Evolutionary conservation across 805 yeast genomes (phyloP), one percentile per base, ranked within the genome.

Genomic region (Metschnikowia borealis): DNA sequence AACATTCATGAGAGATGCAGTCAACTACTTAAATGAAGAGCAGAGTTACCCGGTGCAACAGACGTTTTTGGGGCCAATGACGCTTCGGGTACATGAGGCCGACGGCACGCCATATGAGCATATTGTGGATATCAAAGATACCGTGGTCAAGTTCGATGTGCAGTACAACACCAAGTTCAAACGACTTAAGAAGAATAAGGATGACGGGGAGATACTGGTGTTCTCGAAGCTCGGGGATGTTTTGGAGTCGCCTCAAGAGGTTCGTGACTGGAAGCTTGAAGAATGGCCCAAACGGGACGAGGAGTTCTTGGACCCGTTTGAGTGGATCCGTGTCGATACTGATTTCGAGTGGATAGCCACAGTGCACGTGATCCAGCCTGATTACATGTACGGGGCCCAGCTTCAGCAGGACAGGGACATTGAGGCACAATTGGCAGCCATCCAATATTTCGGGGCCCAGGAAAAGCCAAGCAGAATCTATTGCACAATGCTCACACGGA

Each of bases 51-150:
- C 71, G 6, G 65, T 72, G 0, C 83, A 76, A 39, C 65, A 69
- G n/a, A 78, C 84, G 2, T 89, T 91, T 62, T 79, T 88, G 0
- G 99, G 99, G 0, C 97, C 98, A 0, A 89, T 94, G 87, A 94
- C 99, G 0, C 88, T 94, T 35, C 75, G 99, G 61, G 91, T 94
- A 35, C 99, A 94, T 64, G 99, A 94, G 62, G 95, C 97, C 0
- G 98, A 94, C 66, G 99, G 99, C 7, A 89, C 98, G 0, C 99
- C 99, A 0, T 94, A 94, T 63, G 99, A 94, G 62, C 99, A 94
- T 65, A 92, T 94, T 44, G 96, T 94, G 20, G 95, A 89, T 56
- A 72, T 94, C 47, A 88, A 89, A 59, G 97, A 92, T 40, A 80
- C 83, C 1, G 82, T 84, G 57, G 88, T 96, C 0, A 89, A 88